Percentiles rank a stretch among this genome's conserved stretches.
Conservation (phyloP, 495 filamentous ascomycete species). For the Xanthoparmelia taractica region DNA sequence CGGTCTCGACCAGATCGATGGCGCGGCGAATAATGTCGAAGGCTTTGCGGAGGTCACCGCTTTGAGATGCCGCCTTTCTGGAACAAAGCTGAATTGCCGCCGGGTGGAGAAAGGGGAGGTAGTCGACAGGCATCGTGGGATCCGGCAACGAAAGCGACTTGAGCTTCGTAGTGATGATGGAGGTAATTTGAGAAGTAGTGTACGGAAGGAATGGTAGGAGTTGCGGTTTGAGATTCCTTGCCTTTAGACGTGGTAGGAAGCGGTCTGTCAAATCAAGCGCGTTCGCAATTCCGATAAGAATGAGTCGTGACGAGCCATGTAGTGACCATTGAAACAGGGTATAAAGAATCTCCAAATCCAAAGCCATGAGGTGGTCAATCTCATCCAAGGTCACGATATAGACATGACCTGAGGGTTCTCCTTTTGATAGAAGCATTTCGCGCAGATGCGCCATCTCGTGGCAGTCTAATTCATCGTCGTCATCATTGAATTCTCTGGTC, state of each 20-base stretch:
- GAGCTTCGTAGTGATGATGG: conserved; percentile 76
- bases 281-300: conserved; percentile 91
- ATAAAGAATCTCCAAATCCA: conserved; percentile 81
- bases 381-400: conserved; percentile 87
- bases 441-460: conserved; percentile 49
- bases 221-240: conserved; percentile 79
- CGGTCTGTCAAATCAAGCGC: conserved; percentile 92
- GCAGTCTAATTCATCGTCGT: conserved; percentile 48
- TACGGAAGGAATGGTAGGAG: conserved; percentile 92
- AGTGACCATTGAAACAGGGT: conserved; percentile 91
- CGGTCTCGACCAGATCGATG: conserved; percentile 80
- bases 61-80: conserved; percentile 88
- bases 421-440: conserved; percentile 55
- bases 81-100: conserved; percentile 87
- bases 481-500: conserved; percentile 54
- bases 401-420: conserved; percentile 38
- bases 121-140: conserved; percentile 36
- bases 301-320: conserved; percentile 62
- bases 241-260: conserved; percentile 87
- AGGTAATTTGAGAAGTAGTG: conserved; percentile 77
- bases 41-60: conserved; percentile 87
- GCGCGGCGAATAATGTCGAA: conserved; percentile 89
- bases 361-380: conserved; percentile 82
- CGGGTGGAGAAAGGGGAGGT: conserved; percentile 83
- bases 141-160: conserved; percentile 55